These are phyloP conservation scores for Aschersonia sp. DNA, from an alignment of 2,329 filamentous ascomycete genomes.

Conservation along the genomic window DNA sequence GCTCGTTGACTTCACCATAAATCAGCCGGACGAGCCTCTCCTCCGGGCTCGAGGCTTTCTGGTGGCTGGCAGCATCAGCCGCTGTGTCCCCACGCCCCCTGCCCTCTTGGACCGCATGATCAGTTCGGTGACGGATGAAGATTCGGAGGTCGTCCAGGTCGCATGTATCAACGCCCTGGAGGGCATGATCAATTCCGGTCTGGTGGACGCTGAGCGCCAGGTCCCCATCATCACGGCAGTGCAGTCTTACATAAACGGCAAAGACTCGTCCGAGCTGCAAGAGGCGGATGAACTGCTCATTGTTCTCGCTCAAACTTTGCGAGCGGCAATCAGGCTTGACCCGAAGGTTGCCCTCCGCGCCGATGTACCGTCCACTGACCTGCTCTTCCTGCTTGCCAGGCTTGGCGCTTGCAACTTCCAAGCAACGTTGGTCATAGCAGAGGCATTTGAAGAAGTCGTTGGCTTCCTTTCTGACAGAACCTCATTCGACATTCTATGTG, in stretches of 20 bases:
- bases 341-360: conserved; percentile 57
- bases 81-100: conserved; percentile 48
- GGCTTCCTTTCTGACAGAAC: conserved; percentile 49
- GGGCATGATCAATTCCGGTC: conserved; percentile 39
- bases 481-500: conserved; percentile 63
- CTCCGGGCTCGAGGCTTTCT: conserved; percentile 78
- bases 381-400: conserved; percentile 80
- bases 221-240: conserved; percentile 44
- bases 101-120: conserved; percentile 59
- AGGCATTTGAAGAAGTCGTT: conserved; percentile 84
- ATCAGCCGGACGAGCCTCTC: conserved; percentile 54
- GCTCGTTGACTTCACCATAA: conserved; percentile 65
- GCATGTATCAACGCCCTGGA: conserved; percentile 81
- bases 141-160: conserved; percentile 80
- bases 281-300: conserved; percentile 88
- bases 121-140: conserved; percentile 58
- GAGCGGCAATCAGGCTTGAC: conserved; percentile 70
- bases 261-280: conserved; percentile 69
- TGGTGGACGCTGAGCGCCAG: conserved; percentile 42
- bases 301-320: conserved; percentile 73
- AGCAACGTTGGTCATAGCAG: conserved; percentile 71
- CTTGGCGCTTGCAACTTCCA: conserved; percentile 85
- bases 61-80: conserved; percentile 65
- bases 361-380: conserved; percentile 60
- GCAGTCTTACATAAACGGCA: conserved; percentile 59